Conservation (phyloP, 331 rosid species). For the Quercus lobata region DNA sequence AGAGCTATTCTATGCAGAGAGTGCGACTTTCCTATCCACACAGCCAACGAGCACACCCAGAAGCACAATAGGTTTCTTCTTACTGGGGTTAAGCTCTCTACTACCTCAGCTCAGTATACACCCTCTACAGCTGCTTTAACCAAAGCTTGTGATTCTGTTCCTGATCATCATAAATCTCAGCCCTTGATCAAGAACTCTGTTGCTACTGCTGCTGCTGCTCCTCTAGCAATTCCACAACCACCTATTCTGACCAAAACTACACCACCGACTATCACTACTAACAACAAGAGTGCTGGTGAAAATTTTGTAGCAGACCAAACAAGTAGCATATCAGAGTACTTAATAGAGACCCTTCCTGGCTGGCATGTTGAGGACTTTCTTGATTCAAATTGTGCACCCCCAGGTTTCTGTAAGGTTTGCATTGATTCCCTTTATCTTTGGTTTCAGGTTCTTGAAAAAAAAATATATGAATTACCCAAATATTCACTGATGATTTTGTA, state of each 20-base stretch:
- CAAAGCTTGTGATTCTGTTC: background rate
- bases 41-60: slow-evolving; percentile 58
- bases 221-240: slow-evolving; percentile 24
- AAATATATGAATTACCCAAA: background rate
- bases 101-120: slow-evolving; percentile 21
- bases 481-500: background rate
- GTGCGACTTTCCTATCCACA: slow-evolving; percentile 69
- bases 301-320: slow-evolving; percentile 14
- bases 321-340: slow-evolving; percentile 78
- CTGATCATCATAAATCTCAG: slow-evolving; percentile 24
- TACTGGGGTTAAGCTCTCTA: slow-evolving; percentile 63
- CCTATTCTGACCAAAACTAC: slow-evolving; percentile 20
- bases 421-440: background rate
- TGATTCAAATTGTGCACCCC: slow-evolving; percentile 45
- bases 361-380: slow-evolving; percentile 88
- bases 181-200: slow-evolving; percentile 4
- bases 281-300: background rate
- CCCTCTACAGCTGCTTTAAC: slow-evolving; percentile 16
- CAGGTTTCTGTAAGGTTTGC: slow-evolving; percentile 61
- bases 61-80: slow-evolving; percentile 80
- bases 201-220: slow-evolving; percentile 7
- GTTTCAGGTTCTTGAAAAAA: background rate
- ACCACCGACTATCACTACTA: background rate
- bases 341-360: slow-evolving; percentile 80
- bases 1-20: slow-evolving; percentile 84